Conservation (phyloP, 805 yeast genomes). For the Saturnispora dispora region DNA sequence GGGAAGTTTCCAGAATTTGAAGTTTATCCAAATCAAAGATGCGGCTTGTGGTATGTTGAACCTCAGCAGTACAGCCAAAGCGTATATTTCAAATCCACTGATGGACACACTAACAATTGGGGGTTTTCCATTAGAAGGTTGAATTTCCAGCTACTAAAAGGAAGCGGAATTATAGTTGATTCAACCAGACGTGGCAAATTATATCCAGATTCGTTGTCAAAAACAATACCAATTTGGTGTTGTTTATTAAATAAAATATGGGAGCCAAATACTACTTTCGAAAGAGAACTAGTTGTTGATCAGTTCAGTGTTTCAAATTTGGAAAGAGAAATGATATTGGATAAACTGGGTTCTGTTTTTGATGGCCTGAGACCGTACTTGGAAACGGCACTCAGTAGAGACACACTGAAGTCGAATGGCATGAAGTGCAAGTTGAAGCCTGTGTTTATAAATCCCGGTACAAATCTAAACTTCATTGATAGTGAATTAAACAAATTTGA, state of each 20-base stretch:
- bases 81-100: constrained; percentile 79
- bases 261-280: constrained; percentile 25
- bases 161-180: constrained; percentile 52
- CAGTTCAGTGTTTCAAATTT: constrained; percentile 42
- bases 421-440: constrained; percentile 49
- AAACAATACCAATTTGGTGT: constrained; percentile 90
- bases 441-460: constrained; percentile 58
- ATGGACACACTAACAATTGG: constrained; percentile 84
- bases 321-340: constrained; percentile 45
- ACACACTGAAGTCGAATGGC: constrained; percentile 21
- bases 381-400: constrained; percentile 9
- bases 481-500: constrained; percentile 10
- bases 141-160: constrained; percentile 59
- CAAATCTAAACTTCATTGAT: constrained; percentile 6
- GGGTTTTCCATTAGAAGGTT: constrained; percentile 62
- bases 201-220: constrained; percentile 80
- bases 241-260: constrained; percentile 57
- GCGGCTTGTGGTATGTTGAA: constrained; percentile 78
- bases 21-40: constrained; percentile 66
- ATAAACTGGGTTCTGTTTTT: constrained; percentile 32
- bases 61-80: constrained; percentile 35
- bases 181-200: constrained; percentile 79
- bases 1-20: constrained; percentile 28
- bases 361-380: constrained; percentile 1
- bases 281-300: constrained; percentile 30